Percentiles rank a stretch among this genome's conserved stretches.
These are phyloP conservation scores for Schizosaccharomyces octosporus DNA, from an alignment of 805 yeast species.

Conservation along the genomic window DNA sequence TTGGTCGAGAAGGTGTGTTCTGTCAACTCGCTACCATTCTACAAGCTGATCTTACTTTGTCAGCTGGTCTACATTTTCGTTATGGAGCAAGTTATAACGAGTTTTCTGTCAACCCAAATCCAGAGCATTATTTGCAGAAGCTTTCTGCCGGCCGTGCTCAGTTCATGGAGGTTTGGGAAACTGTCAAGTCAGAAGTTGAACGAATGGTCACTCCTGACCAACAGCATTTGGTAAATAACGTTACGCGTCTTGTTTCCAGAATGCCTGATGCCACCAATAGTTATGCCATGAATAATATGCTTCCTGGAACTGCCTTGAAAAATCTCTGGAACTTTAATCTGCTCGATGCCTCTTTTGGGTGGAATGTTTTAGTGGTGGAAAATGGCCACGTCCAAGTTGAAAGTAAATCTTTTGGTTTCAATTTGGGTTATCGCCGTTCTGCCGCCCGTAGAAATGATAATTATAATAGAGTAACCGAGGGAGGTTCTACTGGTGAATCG, in stretches of 20 bases:
- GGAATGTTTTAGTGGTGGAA: conserved; percentile 20
- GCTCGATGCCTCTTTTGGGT: conserved; percentile 34
- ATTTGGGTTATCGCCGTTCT: conserved; percentile 27
- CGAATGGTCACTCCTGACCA: conserved; percentile 19
- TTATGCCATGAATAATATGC: conserved; percentile 27
- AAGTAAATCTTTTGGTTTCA: conserved; percentile 35
- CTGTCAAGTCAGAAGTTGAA: conserved; percentile 29
- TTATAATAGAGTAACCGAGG: neutral
- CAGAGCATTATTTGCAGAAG: conserved; percentile 38
- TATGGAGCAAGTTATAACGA: conserved; percentile 50
- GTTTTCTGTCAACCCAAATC: conserved; percentile 33
- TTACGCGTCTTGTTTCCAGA: conserved; percentile 35
- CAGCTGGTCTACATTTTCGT: conserved; percentile 49
- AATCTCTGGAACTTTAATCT: conserved; percentile 58
- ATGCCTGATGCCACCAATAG: conserved; percentile 20
- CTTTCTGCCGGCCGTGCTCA: conserved; percentile 37
- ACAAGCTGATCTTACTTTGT: conserved; percentile 46
- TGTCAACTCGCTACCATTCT: conserved; percentile 42
- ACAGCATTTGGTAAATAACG: conserved; percentile 25
- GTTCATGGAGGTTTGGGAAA: conserved; percentile 38
- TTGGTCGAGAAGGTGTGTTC: conserved; percentile 41
- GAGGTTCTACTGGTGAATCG: neutral
- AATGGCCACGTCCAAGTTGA: conserved; percentile 29
- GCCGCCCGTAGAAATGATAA: neutral
- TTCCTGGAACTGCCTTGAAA: conserved; percentile 26